phyloP scores from a whole-genome alignment of 2,329 filamentous ascomycete genomes.

The Venturia aucupariae region DNA sequence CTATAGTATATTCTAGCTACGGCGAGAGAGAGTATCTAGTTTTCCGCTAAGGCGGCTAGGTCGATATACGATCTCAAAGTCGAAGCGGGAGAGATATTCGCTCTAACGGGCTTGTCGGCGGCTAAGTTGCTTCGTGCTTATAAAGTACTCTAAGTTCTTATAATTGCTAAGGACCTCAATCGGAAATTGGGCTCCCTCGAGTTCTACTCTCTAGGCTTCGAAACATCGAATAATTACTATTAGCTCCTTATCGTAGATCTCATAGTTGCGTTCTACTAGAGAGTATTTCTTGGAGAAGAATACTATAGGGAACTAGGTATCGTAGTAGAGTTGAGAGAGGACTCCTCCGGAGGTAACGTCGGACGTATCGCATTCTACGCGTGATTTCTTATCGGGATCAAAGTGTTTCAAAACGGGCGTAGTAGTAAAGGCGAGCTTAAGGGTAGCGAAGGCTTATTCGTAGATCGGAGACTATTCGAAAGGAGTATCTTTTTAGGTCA shows the following conservation, averaged over 20 bases:
- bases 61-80: slow-evolving; percentile 23
- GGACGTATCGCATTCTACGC: slow-evolving; percentile 21
- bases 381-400: slow-evolving; percentile 14
- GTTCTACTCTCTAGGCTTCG: slow-evolving; percentile 20
- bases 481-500: slow-evolving; percentile 9
- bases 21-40: too few relatives aligned
- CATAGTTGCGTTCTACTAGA: slow-evolving; percentile 23
- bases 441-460: slow-evolving; percentile 8
- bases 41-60: too few relatives aligned
- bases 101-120: slow-evolving; percentile 22
- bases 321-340: slow-evolving; percentile 14
- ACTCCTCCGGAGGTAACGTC: slow-evolving; percentile 12
- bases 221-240: slow-evolving; percentile 24
- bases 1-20: too few relatives aligned
- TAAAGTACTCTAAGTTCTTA: slow-evolving; percentile 25
- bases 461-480: neutral
- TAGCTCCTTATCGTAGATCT: slow-evolving; percentile 29
- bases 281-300: slow-evolving; percentile 20
- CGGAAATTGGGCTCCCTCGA: slow-evolving; percentile 16
- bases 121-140: slow-evolving; percentile 23
- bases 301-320: slow-evolving; percentile 15
- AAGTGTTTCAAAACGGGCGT: slow-evolving; percentile 19
- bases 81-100: slow-evolving; percentile 19
- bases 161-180: slow-evolving; percentile 22
- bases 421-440: slow-evolving; percentile 18